Percentiles rank a stretch among this genome's conserved stretches.
phyloP scores from a whole-genome alignment of 331 rosid species.

The Malus hybrid region DNA sequence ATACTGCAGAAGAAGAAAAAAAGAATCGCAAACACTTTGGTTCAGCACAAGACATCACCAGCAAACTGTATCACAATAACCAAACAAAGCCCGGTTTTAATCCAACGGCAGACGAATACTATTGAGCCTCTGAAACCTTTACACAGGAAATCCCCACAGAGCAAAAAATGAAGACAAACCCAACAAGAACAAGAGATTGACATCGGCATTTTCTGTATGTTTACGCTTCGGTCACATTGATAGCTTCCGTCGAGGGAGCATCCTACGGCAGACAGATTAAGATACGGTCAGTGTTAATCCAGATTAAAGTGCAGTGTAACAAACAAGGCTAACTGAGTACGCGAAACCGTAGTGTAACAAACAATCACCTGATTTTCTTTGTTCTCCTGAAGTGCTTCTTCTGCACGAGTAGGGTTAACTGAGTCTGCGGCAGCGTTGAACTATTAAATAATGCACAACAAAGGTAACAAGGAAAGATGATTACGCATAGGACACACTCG shows the following conservation, averaged over 20 bases:
- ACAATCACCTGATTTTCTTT: slow-evolving; percentile 74
- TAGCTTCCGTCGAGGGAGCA: slow-evolving; percentile 35
- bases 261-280: slow-evolving; percentile 26
- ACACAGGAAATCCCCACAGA: slow-evolving; percentile 33
- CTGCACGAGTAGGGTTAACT: slow-evolving; percentile 8
- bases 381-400: slow-evolving; percentile 44
- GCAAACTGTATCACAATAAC: slow-evolving; percentile 13
- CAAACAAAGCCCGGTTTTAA: slow-evolving; percentile 19
- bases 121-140: slow-evolving; percentile 15
- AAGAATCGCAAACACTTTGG: neutral
- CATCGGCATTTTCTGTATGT: slow-evolving; percentile 7
- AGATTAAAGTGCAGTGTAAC: neutral
- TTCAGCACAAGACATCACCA: slow-evolving; percentile 24
- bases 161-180: slow-evolving; percentile 33
- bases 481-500: neutral
- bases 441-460: slow-evolving; percentile 1
- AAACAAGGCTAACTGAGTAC: neutral
- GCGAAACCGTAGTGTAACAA: neutral
- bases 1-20: neutral
- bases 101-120: slow-evolving; percentile 15
- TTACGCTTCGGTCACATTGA: slow-evolving; percentile 28
- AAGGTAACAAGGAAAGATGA: neutral
- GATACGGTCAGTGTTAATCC: neutral
- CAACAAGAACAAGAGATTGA: slow-evolving; percentile 17
- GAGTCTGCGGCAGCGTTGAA: slow-evolving; percentile 23